A percentile compares a stretch with the other conserved stretches of the same genome.
Evolutionary conservation across 192 early-diverging fungal genomes (phyloP).

Genomic region (Entomortierella lignicola): DNA sequence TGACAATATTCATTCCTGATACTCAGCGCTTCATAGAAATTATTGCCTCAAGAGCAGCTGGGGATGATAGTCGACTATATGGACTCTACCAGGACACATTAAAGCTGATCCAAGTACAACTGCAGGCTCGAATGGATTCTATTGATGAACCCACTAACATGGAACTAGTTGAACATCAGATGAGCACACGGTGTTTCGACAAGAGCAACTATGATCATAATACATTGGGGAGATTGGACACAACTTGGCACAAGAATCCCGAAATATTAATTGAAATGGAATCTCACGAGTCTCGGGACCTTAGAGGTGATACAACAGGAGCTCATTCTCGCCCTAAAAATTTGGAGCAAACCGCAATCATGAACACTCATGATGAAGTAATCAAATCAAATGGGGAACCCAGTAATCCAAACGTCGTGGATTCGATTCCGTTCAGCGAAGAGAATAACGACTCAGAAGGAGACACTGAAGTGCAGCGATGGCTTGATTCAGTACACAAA

Average conservation of each 20-base stretch:
- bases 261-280: not conserved
- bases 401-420: too few relatives aligned
- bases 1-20: too few relatives aligned
- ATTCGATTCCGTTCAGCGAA: too few relatives aligned
- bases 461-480: too few relatives aligned
- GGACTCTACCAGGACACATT: constrained; percentile 29
- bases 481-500: too few relatives aligned
- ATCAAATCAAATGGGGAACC: too few relatives aligned
- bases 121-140: not conserved
- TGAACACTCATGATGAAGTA: too few relatives aligned
- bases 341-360: too few relatives aligned
- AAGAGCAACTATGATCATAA: not conserved
- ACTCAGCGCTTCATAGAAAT: not conserved
- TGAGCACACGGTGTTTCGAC: not conserved
- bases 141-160: not conserved
- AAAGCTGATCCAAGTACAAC: not conserved
- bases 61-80: constrained; percentile 15
- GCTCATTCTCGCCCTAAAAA: too few relatives aligned
- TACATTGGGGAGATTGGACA: not conserved
- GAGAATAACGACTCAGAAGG: too few relatives aligned
- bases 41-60: constrained; percentile 7
- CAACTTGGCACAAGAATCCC: not conserved
- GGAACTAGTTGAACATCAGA: not conserved
- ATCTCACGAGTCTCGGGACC: not conserved
- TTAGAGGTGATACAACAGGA: not conserved